Evolutionary conservation across 176 grass and related monocot genomes (phyloP), one percentile per base, ranked within the genome.

Genomic region (Typha latifolia): DNA sequence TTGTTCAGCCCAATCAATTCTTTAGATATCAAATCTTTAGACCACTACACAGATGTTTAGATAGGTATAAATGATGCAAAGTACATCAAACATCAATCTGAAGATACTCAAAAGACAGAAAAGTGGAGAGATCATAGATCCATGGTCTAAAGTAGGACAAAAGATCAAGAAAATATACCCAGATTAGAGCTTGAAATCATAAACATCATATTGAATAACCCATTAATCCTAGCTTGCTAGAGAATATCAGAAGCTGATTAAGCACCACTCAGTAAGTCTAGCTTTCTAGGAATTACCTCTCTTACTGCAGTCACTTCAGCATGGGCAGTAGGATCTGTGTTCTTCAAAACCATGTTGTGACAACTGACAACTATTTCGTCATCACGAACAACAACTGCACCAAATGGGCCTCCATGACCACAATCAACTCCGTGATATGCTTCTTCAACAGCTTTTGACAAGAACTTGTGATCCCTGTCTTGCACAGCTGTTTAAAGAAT

Each of bases 301-400:
- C 91, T 86, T 70, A 96, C 88, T 13, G 91, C 91, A 57, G 91
- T 88, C 49, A 96, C 87, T 83, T 96, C 91, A 67, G 91, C 91
- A 68, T 96, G 91, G 0, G 91, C 91, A 20, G 91, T 96, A 69
- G 91, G 91, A 73, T 96, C 91, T 1, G 91, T 90, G 70, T 84
- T 49, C 32, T 88, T 90, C 70, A 90, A 75, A 80, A 96, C 91
- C 91, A 90, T 90, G 79, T 96, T 96, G 68, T 96, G 91, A 68
- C 91, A 96, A n/a, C 91, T 87, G 48, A 80, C 91, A n/a, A 96
- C 32, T 61, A 96, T 61, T 77, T 96, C 87, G n/a, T 96, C 87
- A 64, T 96, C 85, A 31, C 43, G 53, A 62, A 96, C 91, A 15
- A 96, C 91, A 67, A 96, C 91, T 5, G 91, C 91, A 19, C 91